These are phyloP conservation scores for Chloranthus sessilifolius DNA, from an alignment of 164 flowering plant species.

Conservation along the genomic window DNA sequence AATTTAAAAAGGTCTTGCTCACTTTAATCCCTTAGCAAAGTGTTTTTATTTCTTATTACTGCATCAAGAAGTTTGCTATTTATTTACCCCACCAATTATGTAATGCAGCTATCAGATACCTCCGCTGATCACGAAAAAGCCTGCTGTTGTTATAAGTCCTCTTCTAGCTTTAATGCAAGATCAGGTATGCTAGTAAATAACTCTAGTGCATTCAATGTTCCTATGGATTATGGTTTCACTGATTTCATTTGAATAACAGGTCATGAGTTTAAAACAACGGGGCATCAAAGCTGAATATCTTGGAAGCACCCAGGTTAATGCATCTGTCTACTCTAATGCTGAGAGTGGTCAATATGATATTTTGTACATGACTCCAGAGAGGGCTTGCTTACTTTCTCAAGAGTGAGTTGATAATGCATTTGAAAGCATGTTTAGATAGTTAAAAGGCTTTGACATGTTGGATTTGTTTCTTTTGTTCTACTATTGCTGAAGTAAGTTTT, in stretches of 20 bases:
- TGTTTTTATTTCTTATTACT: background rate
- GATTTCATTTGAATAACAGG: conserved; percentile 21
- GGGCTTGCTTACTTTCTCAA: conserved; percentile 35
- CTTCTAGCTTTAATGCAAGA: conserved; percentile 63
- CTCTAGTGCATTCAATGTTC: background rate
- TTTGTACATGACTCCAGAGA: conserved; percentile 61
- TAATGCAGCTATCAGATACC: conserved; percentile 57
- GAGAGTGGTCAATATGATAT: conserved; percentile 41
- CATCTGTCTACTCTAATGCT: conserved; percentile 32
- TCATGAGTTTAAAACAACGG: conserved; percentile 52
- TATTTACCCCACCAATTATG: conserved; percentile 3
- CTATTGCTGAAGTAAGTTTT: background rate
- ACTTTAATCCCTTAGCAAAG: background rate
- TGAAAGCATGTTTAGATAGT: background rate
- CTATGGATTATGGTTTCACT: background rate
- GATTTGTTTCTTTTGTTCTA: conserved; percentile 1
- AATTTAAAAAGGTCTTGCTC: background rate
- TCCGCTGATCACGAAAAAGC: conserved; percentile 41
- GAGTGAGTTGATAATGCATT: conserved; percentile 34
- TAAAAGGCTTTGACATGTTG: background rate
- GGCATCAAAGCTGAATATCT: conserved; percentile 56
- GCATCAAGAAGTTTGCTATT: background rate
- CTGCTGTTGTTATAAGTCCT: conserved; percentile 58
- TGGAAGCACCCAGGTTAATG: conserved; percentile 41
- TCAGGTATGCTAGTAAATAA: conserved; percentile 30